These are phyloP conservation scores for Cytidiella melzeri DNA, from an alignment of 768 basidiomycete species.

Conservation along the genomic window DNA sequence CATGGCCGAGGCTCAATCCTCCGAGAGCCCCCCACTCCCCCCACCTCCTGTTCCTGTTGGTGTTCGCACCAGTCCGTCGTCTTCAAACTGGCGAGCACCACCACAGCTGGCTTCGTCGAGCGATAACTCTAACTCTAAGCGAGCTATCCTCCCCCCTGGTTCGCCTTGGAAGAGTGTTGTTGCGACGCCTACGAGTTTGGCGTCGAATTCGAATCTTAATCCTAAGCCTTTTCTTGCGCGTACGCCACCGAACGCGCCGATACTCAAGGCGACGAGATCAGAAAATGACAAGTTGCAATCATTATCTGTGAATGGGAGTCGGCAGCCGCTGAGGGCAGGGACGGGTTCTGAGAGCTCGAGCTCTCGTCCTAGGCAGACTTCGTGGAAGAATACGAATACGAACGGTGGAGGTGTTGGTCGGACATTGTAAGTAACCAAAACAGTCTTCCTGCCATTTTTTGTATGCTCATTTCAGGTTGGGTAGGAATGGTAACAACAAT, in stretches of 20 bases:
- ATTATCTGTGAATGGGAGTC: too few relatives aligned
- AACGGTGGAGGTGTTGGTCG: too few relatives aligned
- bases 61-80: conserved; percentile 1
- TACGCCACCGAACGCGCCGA: conserved; percentile 18
- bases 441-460: too few relatives aligned
- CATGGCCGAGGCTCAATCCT: conserved; percentile 69
- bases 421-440: too few relatives aligned
- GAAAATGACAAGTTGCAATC: conserved; percentile 3
- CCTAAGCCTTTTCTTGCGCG: too few relatives aligned
- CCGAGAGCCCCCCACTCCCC: conserved; percentile 8
- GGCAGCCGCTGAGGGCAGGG: conserved; percentile 26
- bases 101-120: not conserved
- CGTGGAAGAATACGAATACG: conserved; percentile 20
- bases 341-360: conserved; percentile 66
- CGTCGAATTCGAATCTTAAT: not conserved
- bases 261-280: conserved; percentile 15
- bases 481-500: conserved; percentile 4
- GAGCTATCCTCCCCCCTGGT: not conserved
- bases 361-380: conserved; percentile 46
- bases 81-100: conserved; percentile 6
- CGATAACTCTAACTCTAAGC: too few relatives aligned
- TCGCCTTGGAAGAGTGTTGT: conserved; percentile 7
- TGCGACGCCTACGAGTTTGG: not conserved
- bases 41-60: not conserved
- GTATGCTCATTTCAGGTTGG: too few relatives aligned